Percentiles rank a stretch among this genome's conserved stretches.
These are phyloP conservation scores for Verticillium zaregamsianum DNA, from an alignment of 2,329 filamentous ascomycete genomes.

Conservation along the genomic window DNA sequence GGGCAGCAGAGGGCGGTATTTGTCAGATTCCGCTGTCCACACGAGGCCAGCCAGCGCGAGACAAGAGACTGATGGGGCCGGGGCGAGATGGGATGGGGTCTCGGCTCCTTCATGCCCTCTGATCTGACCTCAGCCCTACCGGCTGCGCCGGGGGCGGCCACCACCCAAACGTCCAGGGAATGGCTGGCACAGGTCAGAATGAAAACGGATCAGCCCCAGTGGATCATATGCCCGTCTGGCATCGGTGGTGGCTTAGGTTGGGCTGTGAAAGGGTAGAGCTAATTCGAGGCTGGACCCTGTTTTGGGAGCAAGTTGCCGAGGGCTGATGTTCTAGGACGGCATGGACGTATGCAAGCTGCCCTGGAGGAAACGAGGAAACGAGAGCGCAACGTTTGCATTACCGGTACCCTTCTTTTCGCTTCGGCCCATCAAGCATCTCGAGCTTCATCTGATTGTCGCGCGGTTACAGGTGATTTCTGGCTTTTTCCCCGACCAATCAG, in stretches of 20 bases:
- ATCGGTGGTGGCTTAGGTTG: background rate
- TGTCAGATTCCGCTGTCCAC: too few relatives aligned
- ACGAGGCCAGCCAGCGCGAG: background rate
- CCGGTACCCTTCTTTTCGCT: background rate
- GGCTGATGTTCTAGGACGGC: too few relatives aligned
- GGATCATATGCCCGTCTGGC: background rate
- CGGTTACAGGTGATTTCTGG: constrained; percentile 4
- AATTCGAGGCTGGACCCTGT: background rate
- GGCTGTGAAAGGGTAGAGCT: background rate
- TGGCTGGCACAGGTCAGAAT: background rate
- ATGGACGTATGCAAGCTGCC: background rate
- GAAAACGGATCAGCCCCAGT: background rate
- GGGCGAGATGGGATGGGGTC: background rate
- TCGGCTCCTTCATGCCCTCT: background rate
- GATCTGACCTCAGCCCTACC: background rate
- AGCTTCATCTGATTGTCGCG: constrained; percentile 5
- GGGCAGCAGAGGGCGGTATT: too few relatives aligned
- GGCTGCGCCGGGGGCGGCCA: background rate
- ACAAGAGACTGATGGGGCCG: background rate
- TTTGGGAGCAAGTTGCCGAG: background rate
- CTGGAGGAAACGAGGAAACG: background rate
- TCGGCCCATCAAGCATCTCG: background rate
- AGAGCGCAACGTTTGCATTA: too few relatives aligned
- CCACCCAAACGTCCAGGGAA: background rate
- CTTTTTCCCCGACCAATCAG: background rate